Conservation (phyloP, 202 grass and related monocot species). For the Brachypodium distachyon region DNA sequence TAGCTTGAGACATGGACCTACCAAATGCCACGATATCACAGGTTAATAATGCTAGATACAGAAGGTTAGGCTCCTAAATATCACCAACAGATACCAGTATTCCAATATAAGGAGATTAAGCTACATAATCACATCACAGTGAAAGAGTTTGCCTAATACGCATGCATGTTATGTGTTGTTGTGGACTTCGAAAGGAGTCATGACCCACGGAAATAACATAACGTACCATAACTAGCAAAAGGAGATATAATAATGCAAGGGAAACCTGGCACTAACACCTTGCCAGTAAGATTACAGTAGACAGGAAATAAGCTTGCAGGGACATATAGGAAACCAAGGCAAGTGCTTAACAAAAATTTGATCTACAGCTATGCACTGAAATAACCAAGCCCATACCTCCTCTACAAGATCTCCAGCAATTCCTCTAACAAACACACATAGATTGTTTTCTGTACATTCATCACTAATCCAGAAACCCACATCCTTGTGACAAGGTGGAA, state of each 20-base stretch:
- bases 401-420: constrained; percentile 95
- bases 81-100: neutral
- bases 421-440: constrained; percentile 96
- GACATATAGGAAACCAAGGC: neutral
- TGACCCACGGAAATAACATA: neutral
- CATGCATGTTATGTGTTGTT: neutral
- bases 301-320: neutral
- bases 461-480: constrained; percentile 98
- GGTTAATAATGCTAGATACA: neutral
- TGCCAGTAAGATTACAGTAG: too few relatives aligned
- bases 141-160: neutral
- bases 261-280: neutral
- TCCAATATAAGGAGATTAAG: neutral
- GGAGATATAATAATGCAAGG: neutral
- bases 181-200: neutral
- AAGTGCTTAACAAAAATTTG: neutral
- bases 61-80: neutral
- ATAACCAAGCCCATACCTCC: constrained; percentile 44
- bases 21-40: neutral
- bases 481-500: constrained; percentile 98
- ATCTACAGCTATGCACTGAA: neutral
- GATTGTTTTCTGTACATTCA: constrained; percentile 91
- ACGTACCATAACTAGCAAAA: neutral
- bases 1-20: neutral
- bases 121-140: neutral